A percentile compares a stretch with the other conserved stretches of the same genome.
phyloP scores from a whole-genome alignment of 2,329 filamentous ascomycete species.

The Colletotrichum horii region DNA sequence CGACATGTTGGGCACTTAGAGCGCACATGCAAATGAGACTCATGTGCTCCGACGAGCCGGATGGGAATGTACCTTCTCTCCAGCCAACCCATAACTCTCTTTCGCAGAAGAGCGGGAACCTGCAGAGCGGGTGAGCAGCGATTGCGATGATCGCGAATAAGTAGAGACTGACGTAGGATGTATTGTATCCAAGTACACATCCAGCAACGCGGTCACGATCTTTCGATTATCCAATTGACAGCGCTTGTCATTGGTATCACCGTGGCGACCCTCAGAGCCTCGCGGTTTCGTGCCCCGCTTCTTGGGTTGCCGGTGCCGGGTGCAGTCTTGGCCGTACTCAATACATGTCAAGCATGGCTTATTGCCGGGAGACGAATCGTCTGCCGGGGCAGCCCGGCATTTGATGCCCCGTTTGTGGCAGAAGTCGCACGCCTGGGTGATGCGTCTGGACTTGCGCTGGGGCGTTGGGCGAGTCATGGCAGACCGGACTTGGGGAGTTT shows the following conservation, averaged over 20 bases:
- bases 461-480: not conserved
- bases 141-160: fast-evolving
- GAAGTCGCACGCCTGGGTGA: conserved; percentile 7
- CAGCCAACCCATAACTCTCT: not conserved
- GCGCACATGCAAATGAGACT: not conserved
- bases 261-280: not conserved
- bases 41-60: not conserved
- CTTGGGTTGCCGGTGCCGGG: not conserved
- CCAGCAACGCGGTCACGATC: not conserved
- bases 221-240: not conserved
- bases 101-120: not conserved
- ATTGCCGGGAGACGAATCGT: not conserved
- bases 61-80: not conserved
- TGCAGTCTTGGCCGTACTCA: not conserved
- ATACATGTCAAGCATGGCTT: not conserved
- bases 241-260: fast-evolving
- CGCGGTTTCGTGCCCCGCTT: not conserved
- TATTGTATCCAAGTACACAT: not conserved
- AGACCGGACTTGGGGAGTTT: not conserved
- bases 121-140: not conserved
- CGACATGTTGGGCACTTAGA: not conserved
- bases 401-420: conserved; percentile 10
- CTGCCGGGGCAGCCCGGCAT: conserved; percentile 17
- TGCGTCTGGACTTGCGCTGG: not conserved
- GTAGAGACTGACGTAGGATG: not conserved